Evolutionary conservation across 1,139 yeast genomes (phyloP).

Genomic region (Protomyces inundatus): DNA sequence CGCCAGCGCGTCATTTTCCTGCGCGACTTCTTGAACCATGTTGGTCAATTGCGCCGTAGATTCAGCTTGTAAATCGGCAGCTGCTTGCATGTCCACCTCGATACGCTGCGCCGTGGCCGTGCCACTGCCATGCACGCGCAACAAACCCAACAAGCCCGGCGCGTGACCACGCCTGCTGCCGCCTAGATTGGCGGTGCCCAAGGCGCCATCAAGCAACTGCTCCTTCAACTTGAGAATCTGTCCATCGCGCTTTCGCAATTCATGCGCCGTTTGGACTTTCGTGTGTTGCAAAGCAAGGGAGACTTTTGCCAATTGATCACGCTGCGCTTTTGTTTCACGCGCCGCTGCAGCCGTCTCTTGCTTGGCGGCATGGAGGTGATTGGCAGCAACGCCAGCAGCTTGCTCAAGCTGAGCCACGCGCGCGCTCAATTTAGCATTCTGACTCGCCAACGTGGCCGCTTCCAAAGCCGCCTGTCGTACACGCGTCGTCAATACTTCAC

Average conservation of each 20-base stretch:
- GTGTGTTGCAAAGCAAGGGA: slow-evolving; percentile 11
- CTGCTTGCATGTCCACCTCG: neutral
- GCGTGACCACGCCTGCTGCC: slow-evolving; percentile 10
- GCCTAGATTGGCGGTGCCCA: neutral
- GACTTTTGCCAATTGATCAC: slow-evolving; percentile 1
- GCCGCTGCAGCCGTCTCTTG: slow-evolving; percentile 6
- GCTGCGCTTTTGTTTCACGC: neutral
- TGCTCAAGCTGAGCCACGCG: slow-evolving; percentile 3
- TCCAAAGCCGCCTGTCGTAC: neutral
- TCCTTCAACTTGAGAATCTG: slow-evolving; percentile 19
- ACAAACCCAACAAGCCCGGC: slow-evolving; percentile 1
- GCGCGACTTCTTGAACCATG: slow-evolving; percentile 14
- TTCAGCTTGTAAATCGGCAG: neutral
- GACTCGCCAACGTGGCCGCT: neutral
- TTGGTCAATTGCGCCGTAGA: slow-evolving; percentile 3
- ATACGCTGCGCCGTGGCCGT: neutral
- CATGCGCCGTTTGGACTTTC: slow-evolving; percentile 15
- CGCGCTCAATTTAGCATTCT: neutral
- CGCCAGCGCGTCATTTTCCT: slow-evolving; percentile 16
- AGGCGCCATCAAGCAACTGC: slow-evolving; percentile 11
- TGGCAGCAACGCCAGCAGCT: slow-evolving; percentile 11
- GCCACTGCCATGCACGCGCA: slow-evolving; percentile 8
- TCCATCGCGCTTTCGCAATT: slow-evolving; percentile 13
- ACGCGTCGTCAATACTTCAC: neutral
- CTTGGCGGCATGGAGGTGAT: slow-evolving; percentile 14